phyloP scores from a whole-genome alignment of 2,329 filamentous ascomycete genomes.

The Zymoseptoria ardabiliae region DNA sequence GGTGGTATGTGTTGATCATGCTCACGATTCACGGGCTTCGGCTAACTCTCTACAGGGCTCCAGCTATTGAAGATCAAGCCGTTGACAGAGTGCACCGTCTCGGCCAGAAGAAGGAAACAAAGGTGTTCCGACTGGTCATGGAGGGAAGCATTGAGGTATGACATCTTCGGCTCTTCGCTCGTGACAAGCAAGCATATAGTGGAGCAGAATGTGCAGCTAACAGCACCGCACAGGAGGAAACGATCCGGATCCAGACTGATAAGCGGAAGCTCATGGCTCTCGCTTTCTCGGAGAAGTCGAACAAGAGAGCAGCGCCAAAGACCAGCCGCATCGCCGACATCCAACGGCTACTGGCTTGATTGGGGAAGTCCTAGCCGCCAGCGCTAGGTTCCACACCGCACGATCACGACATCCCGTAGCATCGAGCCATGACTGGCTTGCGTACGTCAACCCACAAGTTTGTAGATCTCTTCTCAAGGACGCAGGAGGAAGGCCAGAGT shows the following conservation, averaged over 20 bases:
- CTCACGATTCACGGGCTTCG: neutral
- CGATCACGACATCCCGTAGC: neutral
- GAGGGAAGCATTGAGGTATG: conserved; percentile 62
- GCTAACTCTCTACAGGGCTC: conserved; percentile 42
- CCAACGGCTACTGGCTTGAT: conserved; percentile 31
- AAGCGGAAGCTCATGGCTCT: conserved; percentile 72
- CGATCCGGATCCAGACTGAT: conserved; percentile 67
- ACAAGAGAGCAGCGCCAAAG: conserved; percentile 45
- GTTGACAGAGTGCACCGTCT: conserved; percentile 81
- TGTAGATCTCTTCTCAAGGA: neutral
- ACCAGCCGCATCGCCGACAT: conserved; percentile 42
- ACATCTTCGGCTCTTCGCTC: neutral
- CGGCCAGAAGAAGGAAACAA: conserved; percentile 71
- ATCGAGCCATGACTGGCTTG: neutral
- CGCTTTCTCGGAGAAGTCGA: conserved; percentile 67
- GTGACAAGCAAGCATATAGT: neutral
- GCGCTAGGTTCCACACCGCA: neutral
- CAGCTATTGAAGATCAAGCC: conserved; percentile 86
- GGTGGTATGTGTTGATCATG: conserved; percentile 54
- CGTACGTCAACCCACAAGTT: neutral
- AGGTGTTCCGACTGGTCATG: conserved; percentile 74
- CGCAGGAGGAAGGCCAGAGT: neutral
- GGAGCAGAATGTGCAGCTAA: neutral
- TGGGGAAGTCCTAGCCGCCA: neutral
- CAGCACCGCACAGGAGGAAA: conserved; percentile 48